phyloP scores from a whole-genome alignment of 257 asterid species.

The Solanum appendiculatum region DNA sequence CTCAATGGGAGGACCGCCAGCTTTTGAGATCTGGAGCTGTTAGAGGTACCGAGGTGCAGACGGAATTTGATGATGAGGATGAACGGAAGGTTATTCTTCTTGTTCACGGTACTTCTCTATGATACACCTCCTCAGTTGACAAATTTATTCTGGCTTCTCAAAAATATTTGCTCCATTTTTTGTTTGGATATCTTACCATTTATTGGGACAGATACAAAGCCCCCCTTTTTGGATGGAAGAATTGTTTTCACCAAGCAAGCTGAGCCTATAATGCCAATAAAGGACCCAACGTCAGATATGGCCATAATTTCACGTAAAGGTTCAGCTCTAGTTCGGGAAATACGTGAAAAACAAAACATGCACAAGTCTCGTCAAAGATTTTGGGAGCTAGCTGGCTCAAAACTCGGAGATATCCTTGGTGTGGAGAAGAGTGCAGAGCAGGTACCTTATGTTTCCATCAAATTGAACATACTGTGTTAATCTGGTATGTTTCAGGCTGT shows the following conservation, averaged over 20 bases:
- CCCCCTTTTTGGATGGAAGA: constrained; percentile 97
- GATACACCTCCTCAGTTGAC: background rate
- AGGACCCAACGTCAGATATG: constrained; percentile 98
- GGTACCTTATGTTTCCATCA: constrained; percentile 25
- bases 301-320: constrained; percentile 97
- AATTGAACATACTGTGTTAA: background rate
- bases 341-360: constrained; percentile 89
- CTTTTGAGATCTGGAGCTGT: constrained; percentile 97
- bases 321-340: constrained; percentile 74
- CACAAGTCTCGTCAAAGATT: constrained; percentile 92
- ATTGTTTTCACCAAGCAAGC: constrained; percentile 93
- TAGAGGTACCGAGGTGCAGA: constrained; percentile 88
- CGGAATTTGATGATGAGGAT: constrained; percentile 94
- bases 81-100: constrained; percentile 91
- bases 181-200: constrained; percentile 10
- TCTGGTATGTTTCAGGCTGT: background rate
- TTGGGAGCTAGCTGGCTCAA: constrained; percentile 99
- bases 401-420: constrained; percentile 89
- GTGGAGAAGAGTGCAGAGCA: constrained; percentile 93
- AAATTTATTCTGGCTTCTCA: background rate
- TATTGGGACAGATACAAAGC: constrained; percentile 69
- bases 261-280: constrained; percentile 86
- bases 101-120: constrained; percentile 64
- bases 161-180: background rate
- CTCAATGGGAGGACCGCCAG: constrained; percentile 99